Evolutionary conservation across 148 eudicot genomes (phyloP).

Genomic region (Suaeda aralocaspica): DNA sequence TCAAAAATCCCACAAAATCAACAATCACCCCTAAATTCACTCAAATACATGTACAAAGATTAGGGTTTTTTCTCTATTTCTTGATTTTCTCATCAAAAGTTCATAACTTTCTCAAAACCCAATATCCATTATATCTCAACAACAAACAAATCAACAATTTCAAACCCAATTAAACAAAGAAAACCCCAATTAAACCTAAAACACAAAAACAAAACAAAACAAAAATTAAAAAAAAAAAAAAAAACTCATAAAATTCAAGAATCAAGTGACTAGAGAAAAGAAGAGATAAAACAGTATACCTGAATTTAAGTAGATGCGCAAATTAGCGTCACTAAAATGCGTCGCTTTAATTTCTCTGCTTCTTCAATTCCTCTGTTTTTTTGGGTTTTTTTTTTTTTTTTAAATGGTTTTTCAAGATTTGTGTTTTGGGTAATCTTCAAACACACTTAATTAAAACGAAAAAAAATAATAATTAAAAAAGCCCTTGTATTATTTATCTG

Average conservation of each 20-base stretch:
- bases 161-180: not conserved
- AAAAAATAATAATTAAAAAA: not conserved
- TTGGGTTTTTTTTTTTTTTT: too few relatives aligned
- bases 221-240: not conserved
- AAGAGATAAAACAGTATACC: not conserved
- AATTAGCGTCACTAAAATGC: not conserved
- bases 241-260: not conserved
- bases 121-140: not conserved
- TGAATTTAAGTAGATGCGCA: too few relatives aligned
- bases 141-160: not conserved
- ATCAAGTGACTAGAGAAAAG: not conserved
- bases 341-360: not conserved
- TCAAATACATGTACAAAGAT: slow-evolving; percentile 6
- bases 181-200: not conserved
- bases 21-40: not conserved
- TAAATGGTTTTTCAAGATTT: slow-evolving; percentile 7
- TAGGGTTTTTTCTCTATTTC: slow-evolving; percentile 16
- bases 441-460: too few relatives aligned
- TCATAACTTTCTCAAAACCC: not conserved
- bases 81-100: not conserved
- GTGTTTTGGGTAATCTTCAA: not conserved
- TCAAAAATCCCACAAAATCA: not conserved
- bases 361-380: not conserved
- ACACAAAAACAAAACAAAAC: not conserved
- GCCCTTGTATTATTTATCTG: not conserved